phyloP scores from a whole-genome alignment of 1,284 basidiomycete genomes.

The Trametes polyzona region DNA sequence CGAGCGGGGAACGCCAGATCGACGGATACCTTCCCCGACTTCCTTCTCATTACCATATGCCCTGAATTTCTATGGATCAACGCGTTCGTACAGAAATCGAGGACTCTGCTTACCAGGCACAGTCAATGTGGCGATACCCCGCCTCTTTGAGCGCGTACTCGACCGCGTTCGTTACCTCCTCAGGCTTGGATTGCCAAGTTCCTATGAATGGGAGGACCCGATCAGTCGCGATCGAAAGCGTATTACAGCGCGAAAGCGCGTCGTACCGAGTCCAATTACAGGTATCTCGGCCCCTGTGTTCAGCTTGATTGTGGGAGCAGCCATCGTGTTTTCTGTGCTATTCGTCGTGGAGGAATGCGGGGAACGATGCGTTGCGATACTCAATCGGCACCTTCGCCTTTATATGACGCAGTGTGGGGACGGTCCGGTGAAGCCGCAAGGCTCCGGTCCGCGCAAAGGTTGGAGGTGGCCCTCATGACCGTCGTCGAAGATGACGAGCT shows the following conservation, averaged over 20 bases:
- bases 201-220: constrained; percentile 42
- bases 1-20: constrained; percentile 75
- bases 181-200: constrained; percentile 80
- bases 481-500: too few relatives aligned
- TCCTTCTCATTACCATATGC: constrained; percentile 80
- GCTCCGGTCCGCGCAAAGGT: constrained; percentile 9
- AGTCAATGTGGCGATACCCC: constrained; percentile 83
- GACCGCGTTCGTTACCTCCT: constrained; percentile 73
- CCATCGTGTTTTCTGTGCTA: constrained; percentile 13
- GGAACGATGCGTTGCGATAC: background rate
- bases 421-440: constrained; percentile 6
- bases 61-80: constrained; percentile 39
- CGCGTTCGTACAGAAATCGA: background rate
- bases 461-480: too few relatives aligned
- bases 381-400: background rate
- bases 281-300: constrained; percentile 74
- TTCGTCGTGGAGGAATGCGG: background rate
- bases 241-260: background rate
- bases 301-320: constrained; percentile 58
- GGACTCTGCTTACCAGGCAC: constrained; percentile 59
- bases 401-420: constrained; percentile 7
- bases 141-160: constrained; percentile 71
- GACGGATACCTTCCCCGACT: constrained; percentile 83
- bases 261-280: constrained; percentile 69
- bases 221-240: constrained; percentile 7